Conservation (phyloP, 495 filamentous ascomycete species). For the Talaromyces adpressus region DNA sequence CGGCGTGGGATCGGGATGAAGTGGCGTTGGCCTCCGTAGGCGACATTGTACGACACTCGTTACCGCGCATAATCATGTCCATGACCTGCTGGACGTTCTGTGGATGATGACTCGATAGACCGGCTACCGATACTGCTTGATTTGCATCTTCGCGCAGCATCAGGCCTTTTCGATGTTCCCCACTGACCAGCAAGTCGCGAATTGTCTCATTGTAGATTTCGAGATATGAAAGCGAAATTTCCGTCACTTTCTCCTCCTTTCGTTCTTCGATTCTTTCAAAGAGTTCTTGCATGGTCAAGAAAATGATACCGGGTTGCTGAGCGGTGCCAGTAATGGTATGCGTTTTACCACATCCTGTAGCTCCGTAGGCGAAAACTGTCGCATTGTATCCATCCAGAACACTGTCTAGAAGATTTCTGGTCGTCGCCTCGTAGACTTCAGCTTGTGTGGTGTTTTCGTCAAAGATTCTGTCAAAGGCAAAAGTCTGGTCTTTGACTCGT, state of each 20-base stretch:
- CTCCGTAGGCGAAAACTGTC: conserved; percentile 97
- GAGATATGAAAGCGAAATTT: conserved; percentile 89
- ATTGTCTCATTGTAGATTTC: conserved; percentile 99
- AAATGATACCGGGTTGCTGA: conserved; percentile 95
- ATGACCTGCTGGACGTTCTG: conserved; percentile 89
- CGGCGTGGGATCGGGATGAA: conserved; percentile 96
- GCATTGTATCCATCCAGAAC: conserved; percentile 98
- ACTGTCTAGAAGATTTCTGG: conserved; percentile 80
- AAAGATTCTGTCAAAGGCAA: conserved; percentile 94
- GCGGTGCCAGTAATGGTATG: conserved; percentile 96
- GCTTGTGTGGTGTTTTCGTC: conserved; percentile 90
- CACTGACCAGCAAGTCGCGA: conserved; percentile 82
- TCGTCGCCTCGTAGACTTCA: conserved; percentile 95
- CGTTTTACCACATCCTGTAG: conserved; percentile 96
- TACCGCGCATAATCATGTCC: conserved; percentile 97
- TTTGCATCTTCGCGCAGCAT: conserved; percentile 94
- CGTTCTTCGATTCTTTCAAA: conserved; percentile 91
- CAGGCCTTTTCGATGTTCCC: conserved; percentile 71
- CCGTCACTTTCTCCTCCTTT: conserved; percentile 76
- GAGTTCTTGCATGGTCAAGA: conserved; percentile 96
- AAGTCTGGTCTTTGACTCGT: conserved; percentile 95
- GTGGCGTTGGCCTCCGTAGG: conserved; percentile 97
- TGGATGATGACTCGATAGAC: conserved; percentile 86
- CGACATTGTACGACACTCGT: conserved; percentile 91
- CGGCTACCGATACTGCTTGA: conserved; percentile 86